A percentile compares a stretch with the other conserved stretches of the same genome.
Evolutionary conservation across 495 filamentous ascomycete species (phyloP).

Genomic region (Penicillium taxi): DNA sequence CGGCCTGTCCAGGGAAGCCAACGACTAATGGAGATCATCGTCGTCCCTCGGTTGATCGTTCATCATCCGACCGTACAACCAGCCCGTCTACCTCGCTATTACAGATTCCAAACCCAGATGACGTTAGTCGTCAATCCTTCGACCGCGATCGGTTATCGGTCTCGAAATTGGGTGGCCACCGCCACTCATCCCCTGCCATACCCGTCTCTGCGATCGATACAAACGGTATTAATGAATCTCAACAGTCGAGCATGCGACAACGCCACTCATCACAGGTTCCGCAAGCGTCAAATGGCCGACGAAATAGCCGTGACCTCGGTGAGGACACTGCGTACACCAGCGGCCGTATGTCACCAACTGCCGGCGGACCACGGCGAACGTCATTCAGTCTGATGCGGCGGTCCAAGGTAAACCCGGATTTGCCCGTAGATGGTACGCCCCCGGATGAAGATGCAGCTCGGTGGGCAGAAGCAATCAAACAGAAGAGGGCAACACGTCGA

Average conservation of each 20-base stretch:
- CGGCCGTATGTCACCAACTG: constrained; percentile 80
- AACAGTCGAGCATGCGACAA: constrained; percentile 55
- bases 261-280: constrained; percentile 87
- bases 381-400: constrained; percentile 75
- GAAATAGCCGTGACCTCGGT: constrained; percentile 48
- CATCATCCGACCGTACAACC: constrained; percentile 21
- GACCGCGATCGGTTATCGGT: constrained; percentile 34
- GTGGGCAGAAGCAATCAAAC: constrained; percentile 87
- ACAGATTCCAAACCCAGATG: constrained; percentile 30
- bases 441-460: constrained; percentile 85
- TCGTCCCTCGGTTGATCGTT: constrained; percentile 30
- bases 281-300: constrained; percentile 44
- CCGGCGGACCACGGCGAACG: constrained; percentile 55
- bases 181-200: constrained; percentile 70
- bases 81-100: constrained; percentile 25
- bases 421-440: constrained; percentile 70
- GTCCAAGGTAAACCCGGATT: constrained; percentile 72
- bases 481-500: constrained; percentile 76
- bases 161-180: constrained; percentile 45
- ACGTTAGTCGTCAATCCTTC: constrained; percentile 31
- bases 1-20: constrained; percentile 26
- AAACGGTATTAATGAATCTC: constrained; percentile 34
- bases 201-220: constrained; percentile 40
- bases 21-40: constrained; percentile 35
- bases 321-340: constrained; percentile 61